phyloP scores from a whole-genome alignment of 108 stramenopile genomes.

The Skeletonema marinoi region DNA sequence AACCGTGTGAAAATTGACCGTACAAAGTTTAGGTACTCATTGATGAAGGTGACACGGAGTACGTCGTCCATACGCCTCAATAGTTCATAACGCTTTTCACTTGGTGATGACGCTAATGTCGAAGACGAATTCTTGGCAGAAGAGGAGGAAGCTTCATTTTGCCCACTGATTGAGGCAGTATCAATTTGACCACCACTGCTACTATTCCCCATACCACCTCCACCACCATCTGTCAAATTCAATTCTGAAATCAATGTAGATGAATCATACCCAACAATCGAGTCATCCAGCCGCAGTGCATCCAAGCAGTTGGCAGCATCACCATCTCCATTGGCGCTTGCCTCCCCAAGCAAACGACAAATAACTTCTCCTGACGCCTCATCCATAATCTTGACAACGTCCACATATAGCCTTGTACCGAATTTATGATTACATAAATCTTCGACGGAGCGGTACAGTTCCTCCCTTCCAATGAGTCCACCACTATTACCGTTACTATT shows the following conservation, averaged over 20 bases:
- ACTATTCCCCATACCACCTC: background rate
- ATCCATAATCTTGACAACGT: conserved; percentile 57
- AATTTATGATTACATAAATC: conserved; percentile 73
- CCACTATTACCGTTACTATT: background rate
- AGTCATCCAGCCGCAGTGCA: conserved; percentile 8
- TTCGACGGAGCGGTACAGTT: conserved; percentile 75
- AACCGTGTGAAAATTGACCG: conserved; percentile 83
- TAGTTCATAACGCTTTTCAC: conserved; percentile 7
- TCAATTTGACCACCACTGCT: background rate
- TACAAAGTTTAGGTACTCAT: conserved; percentile 63
- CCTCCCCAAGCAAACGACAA: conserved; percentile 9
- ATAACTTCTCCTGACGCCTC: conserved; percentile 53
- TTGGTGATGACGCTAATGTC: background rate
- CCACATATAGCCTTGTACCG: conserved; percentile 69
- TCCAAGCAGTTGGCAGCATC: conserved; percentile 49
- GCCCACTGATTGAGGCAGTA: background rate
- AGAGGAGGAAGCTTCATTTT: background rate
- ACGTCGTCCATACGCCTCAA: conserved; percentile 29
- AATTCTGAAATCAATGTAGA: background rate
- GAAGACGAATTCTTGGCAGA: background rate
- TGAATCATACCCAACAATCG: conserved; percentile 11
- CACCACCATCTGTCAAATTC: conserved; percentile 12
- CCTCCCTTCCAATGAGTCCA: conserved; percentile 40
- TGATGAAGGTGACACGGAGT: conserved; percentile 21
- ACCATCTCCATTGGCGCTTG: conserved; percentile 26